A percentile compares a stretch with the other conserved stretches of the same genome.
Conservation (phyloP, 768 basidiomycete genomes). For the Naganishia antarctica region DNA sequence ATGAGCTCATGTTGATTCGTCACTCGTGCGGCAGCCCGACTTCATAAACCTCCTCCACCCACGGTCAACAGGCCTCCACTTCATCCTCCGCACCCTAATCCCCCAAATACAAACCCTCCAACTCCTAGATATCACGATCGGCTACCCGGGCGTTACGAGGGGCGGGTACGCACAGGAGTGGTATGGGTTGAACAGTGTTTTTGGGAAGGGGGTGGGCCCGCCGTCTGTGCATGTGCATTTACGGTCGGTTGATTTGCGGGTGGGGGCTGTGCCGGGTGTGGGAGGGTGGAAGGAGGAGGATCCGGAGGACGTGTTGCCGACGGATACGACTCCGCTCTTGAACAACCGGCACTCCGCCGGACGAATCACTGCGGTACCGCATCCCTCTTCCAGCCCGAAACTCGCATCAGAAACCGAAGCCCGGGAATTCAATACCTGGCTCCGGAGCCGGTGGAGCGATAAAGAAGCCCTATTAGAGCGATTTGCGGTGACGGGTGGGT, state of each 20-base stretch:
- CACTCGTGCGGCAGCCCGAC: slow-evolving; percentile 59
- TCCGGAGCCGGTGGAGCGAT: slow-evolving; percentile 70
- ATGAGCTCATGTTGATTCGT: not conserved
- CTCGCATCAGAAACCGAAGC: slow-evolving; percentile 54
- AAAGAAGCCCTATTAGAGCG: slow-evolving; percentile 75
- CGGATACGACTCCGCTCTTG: not conserved
- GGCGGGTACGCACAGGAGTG: slow-evolving; percentile 74
- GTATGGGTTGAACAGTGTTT: slow-evolving; percentile 85
- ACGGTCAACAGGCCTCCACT: slow-evolving; percentile 83
- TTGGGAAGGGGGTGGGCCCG: slow-evolving; percentile 71
- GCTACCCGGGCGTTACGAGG: slow-evolving; percentile 82
- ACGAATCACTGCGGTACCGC: slow-evolving; percentile 11
- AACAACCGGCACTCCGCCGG: not conserved
- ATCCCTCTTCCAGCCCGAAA: not conserved
- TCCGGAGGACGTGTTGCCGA: not conserved
- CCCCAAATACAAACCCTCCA: slow-evolving; percentile 71
- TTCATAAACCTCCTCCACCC: slow-evolving; percentile 78
- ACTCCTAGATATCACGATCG: slow-evolving; percentile 83
- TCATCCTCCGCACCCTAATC: slow-evolving; percentile 72
- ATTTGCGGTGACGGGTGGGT: slow-evolving; percentile 59
- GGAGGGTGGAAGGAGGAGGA: not conserved
- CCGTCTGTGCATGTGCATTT: slow-evolving; percentile 83
- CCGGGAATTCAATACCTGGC: slow-evolving; percentile 72
- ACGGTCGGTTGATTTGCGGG: slow-evolving; percentile 62
- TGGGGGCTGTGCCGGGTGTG: slow-evolving; percentile 51